These are phyloP conservation scores for Alternaria sp. DNA, from an alignment of 2,329 filamentous ascomycete species.

Conservation along the genomic window DNA sequence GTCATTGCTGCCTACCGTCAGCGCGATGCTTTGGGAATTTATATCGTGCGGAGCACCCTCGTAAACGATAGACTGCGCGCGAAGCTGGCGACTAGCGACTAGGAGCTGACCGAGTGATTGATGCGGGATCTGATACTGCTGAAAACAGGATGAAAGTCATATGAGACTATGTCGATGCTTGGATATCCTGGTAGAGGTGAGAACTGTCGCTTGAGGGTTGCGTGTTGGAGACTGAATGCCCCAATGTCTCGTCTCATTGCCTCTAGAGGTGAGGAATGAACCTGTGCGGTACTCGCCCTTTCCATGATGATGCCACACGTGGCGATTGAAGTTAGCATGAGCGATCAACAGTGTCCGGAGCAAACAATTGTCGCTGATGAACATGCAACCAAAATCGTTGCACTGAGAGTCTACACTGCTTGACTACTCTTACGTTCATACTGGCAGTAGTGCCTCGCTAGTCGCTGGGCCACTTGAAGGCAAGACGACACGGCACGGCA, in stretches of 20 bases:
- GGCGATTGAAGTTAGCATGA: not conserved
- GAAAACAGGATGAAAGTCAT: constrained; percentile 49
- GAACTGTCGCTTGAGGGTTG: constrained; percentile 37
- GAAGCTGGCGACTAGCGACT: constrained; percentile 35
- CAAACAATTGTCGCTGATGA: not conserved
- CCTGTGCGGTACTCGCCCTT: constrained; percentile 12
- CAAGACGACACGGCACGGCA: not conserved
- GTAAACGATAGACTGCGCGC: constrained; percentile 35
- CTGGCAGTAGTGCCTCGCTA: not conserved
- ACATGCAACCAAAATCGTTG: not conserved
- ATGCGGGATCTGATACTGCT: constrained; percentile 46
- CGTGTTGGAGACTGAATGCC: constrained; percentile 18
- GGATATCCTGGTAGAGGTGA: constrained; percentile 41
- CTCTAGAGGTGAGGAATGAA: constrained; percentile 16
- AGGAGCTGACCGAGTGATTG: constrained; percentile 45
- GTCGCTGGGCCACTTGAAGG: not conserved
- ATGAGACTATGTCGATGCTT: constrained; percentile 51
- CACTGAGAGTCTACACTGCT: not conserved
- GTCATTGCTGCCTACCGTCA: constrained; percentile 41
- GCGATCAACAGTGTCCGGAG: not conserved
- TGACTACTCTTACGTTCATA: not conserved
- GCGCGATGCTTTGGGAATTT: constrained; percentile 17
- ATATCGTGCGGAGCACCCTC: constrained; percentile 17
- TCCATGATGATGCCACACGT: constrained; percentile 1
- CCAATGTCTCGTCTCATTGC: constrained; percentile 6